Base-by-base conservation (phyloP, 495 filamentous ascomycete species). In the Penicillium pulvis region DNA sequence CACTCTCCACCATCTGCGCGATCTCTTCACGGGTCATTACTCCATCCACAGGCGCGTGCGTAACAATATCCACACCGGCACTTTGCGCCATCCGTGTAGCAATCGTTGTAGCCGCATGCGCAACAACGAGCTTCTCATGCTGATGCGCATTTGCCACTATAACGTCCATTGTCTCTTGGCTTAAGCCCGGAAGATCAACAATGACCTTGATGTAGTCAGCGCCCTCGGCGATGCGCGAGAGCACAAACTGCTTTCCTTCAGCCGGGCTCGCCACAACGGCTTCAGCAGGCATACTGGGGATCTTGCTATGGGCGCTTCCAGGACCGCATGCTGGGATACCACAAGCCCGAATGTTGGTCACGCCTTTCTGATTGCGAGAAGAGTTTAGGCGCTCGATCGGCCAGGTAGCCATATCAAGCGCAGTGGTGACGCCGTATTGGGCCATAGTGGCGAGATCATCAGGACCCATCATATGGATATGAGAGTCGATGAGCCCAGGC, bases 351-450 rank as follows among this genome's bases (percentile, higher is more conserved):
- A 58, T 52, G 11, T 58, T 48, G n/a, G 56, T 58, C 6, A 58
- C 17, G 2, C 56, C 47, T 10, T 35, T 31, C 33, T 36, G 12
- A 9, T 39, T 39, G 12, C 56, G 56, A 31, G 52, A 36, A 23
- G 56, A 45, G 16, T 33, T 24, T 1, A 57, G 45, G 4, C 20
- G 45, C 19, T 49, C 33, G 14, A 35, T 24, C 19, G 55, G 46
- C 45, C 46, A 57, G 30, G 55, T 57, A n/a, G 46, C 55, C 55
- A 57, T 57, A 17, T 57, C 55, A 6, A 57, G 33, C 23, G 45
- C 55, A 9, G 55, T 57, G 19, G 55, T 57, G 31, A 57, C 35
- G 44, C 43, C 54, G 35, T 56, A 9, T 11, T n/a, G 26, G 31
- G 54, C 23, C 44, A 47, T 12, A 36, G 6, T 12, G 33, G 8